Conservation (phyloP, 1,284 basidiomycete species). For the Ceratobasidium sp. region DNA sequence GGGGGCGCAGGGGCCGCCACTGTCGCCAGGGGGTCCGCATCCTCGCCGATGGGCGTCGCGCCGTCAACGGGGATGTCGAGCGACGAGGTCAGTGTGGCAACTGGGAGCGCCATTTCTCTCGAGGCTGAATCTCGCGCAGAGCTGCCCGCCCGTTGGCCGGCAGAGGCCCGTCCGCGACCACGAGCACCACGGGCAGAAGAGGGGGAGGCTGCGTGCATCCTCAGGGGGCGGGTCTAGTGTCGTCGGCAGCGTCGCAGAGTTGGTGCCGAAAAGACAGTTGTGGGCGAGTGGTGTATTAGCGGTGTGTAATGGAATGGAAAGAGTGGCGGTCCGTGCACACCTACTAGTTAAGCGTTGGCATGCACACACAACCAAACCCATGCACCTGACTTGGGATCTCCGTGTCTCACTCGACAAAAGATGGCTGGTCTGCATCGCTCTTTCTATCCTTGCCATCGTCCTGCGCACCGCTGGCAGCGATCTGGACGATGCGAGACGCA, state of each 20-base stretch:
- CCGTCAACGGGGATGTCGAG: conserved; percentile 34
- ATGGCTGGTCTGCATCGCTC: no score
- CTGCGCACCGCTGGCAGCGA: background rate
- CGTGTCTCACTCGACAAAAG: background rate
- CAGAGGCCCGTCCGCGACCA: conserved; percentile 17
- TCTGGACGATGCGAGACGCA: background rate
- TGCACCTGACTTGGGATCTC: background rate
- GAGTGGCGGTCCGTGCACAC: conserved; percentile 23
- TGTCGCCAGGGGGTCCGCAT: conserved; percentile 5
- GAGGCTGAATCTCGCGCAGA: background rate
- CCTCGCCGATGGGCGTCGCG: conserved; percentile 26
- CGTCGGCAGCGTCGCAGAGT: background rate
- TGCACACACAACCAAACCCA: conserved; percentile 27
- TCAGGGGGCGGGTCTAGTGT: background rate
- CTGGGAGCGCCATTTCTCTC: conserved; percentile 15
- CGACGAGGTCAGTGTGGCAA: conserved; percentile 33
- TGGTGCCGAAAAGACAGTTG: conserved; percentile 7
- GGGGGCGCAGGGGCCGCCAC: background rate
- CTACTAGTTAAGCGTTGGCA: conserved; percentile 32
- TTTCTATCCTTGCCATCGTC: background rate
- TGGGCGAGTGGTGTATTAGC: conserved; percentile 10
- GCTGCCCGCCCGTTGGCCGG: conserved; percentile 6
- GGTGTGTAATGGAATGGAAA: conserved; percentile 4
- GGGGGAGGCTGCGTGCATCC: conserved; percentile 18
- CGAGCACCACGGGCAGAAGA: conserved; percentile 18